Evolutionary conservation across 495 filamentous ascomycete genomes (phyloP).

Genomic region (Talaromyces ruber): DNA sequence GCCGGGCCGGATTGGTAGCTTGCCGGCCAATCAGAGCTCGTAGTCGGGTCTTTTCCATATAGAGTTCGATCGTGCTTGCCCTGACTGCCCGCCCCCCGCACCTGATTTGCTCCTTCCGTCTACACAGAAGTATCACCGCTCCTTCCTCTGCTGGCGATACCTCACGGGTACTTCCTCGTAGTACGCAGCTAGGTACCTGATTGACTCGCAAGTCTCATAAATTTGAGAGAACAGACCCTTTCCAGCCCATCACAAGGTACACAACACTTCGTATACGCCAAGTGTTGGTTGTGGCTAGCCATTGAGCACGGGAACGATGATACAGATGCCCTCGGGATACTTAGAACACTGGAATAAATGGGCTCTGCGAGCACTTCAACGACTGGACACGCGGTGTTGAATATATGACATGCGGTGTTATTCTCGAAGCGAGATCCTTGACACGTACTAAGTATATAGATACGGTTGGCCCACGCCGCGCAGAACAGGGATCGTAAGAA

Average conservation of each 20-base stretch:
- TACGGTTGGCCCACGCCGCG: background rate
- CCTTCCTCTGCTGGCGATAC: background rate
- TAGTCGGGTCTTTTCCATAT: background rate
- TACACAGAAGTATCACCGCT: background rate
- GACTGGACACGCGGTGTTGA: background rate
- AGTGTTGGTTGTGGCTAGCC: background rate
- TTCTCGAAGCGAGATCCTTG: background rate
- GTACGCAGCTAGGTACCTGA: background rate
- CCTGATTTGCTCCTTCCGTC: background rate
- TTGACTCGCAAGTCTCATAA: background rate
- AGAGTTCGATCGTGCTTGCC: background rate
- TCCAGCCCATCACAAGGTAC: background rate
- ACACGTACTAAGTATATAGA: background rate
- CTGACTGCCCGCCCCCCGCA: background rate
- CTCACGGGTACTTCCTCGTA: background rate
- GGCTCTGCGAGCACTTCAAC: background rate
- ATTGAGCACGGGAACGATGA: too few relatives aligned
- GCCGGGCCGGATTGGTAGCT: background rate
- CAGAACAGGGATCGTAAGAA: background rate
- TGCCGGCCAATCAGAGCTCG: background rate
- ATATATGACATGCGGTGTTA: background rate
- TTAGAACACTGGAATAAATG: background rate
- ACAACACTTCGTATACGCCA: background rate
- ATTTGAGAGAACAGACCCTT: background rate
- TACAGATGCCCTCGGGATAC: too few relatives aligned